A percentile compares a stretch with the other conserved stretches of the same genome.
Evolutionary conservation across 768 basidiomycete species (phyloP).

Genomic region (Psilocybe subaeruginosa): DNA sequence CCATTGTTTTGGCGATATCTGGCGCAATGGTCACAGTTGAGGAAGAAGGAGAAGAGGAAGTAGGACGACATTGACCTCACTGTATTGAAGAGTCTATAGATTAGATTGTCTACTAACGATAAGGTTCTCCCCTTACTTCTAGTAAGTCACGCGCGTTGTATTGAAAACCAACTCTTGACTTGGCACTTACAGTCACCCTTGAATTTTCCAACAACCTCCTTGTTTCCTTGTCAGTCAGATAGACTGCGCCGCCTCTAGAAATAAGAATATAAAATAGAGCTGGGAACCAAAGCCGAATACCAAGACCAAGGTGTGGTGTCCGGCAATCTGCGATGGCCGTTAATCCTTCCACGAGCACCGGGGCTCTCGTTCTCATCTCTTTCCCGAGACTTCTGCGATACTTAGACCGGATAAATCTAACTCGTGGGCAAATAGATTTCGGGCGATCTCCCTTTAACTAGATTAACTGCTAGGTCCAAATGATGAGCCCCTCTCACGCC

Average conservation of each 20-base stretch:
- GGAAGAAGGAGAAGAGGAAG: neutral
- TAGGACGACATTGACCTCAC: neutral
- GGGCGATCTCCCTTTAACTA: slow-evolving; percentile 28
- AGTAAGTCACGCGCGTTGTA: slow-evolving; percentile 7
- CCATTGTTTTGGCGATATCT: slow-evolving; percentile 36
- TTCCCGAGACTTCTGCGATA: slow-evolving; percentile 36
- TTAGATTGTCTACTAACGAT: neutral
- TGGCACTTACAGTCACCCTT: slow-evolving; percentile 5
- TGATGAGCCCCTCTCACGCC: slow-evolving; percentile 29
- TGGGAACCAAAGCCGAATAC: slow-evolving; percentile 14
- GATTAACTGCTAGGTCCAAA: slow-evolving; percentile 21
- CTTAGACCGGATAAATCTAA: slow-evolving; percentile 29
- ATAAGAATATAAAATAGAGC: slow-evolving; percentile 7
- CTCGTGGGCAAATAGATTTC: slow-evolving; percentile 29
- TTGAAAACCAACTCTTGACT: neutral
- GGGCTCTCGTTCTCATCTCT: slow-evolving; percentile 24
- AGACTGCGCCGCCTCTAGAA: slow-evolving; percentile 4
- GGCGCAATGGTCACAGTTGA: neutral
- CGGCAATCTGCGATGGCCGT: slow-evolving; percentile 28
- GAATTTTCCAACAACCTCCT: slow-evolving; percentile 1
- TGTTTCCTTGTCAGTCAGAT: neutral
- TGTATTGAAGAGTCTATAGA: neutral
- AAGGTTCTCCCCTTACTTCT: neutral
- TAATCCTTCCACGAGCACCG: slow-evolving; percentile 26
- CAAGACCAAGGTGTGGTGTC: slow-evolving; percentile 17